A percentile compares a stretch with the other conserved stretches of the same genome.
Conservation (phyloP, 2,329 filamentous ascomycete species). For the Cordyceps cateniannulata region DNA sequence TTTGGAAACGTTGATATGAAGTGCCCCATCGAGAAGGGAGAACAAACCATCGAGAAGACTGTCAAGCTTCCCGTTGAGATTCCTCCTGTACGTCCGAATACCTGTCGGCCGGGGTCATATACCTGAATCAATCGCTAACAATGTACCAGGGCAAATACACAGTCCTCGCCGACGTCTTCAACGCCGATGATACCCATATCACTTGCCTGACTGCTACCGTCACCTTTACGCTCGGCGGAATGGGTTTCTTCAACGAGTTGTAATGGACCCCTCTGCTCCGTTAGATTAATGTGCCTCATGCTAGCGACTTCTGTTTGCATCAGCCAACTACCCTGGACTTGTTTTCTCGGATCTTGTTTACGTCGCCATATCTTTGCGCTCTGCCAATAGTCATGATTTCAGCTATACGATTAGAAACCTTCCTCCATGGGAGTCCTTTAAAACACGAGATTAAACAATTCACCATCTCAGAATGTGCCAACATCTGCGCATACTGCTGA, state of each 20-base stretch:
- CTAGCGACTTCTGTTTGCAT: conserved; percentile 5
- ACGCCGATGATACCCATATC: conserved; percentile 63
- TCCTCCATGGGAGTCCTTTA: neutral
- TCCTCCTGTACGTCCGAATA: conserved; percentile 63
- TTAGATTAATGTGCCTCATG: conserved; percentile 11
- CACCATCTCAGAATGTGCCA: neutral
- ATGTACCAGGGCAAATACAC: conserved; percentile 71
- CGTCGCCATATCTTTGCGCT: conserved; percentile 16
- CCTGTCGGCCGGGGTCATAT: neutral
- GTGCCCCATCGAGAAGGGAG: conserved; percentile 80
- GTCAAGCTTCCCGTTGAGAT: conserved; percentile 83
- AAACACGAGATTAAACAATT: no score
- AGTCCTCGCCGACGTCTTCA: conserved; percentile 80
- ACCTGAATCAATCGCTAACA: conserved; percentile 17
- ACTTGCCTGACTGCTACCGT: conserved; percentile 80
- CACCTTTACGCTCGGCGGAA: conserved; percentile 43
- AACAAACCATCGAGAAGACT: conserved; percentile 66
- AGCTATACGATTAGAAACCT: neutral
- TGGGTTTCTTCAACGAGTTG: conserved; percentile 35
- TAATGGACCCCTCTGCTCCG: conserved; percentile 20
- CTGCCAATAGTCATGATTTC: neutral
- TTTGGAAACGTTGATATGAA: conserved; percentile 79
- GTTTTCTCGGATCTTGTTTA: conserved; percentile 1
- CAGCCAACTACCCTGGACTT: neutral
- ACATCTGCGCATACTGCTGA: neutral